Evolutionary conservation across 108 stramenopile species (phyloP).

Genomic region (Cyclotella choctawhatcheeana): DNA sequence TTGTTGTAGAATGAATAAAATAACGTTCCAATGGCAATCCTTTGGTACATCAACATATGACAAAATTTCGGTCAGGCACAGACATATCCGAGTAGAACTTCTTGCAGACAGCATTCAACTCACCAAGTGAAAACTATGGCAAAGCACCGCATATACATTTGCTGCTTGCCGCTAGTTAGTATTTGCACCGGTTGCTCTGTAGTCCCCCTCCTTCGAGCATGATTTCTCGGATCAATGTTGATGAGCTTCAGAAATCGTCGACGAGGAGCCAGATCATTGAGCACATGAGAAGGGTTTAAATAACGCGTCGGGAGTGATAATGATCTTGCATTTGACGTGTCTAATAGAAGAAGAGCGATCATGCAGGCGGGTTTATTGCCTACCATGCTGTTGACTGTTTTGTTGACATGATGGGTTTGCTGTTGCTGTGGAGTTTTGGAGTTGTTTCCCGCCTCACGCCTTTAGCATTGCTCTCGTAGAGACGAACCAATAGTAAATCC

Average conservation of each 20-base stretch:
- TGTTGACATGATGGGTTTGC: neutral
- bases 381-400: neutral
- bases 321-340: neutral
- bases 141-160: conserved; percentile 42
- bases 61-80: neutral
- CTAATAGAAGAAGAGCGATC: neutral
- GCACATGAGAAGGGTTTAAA: neutral
- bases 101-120: neutral
- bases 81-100: neutral
- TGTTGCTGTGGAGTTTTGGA: no score
- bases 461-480: no score
- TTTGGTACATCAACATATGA: neutral
- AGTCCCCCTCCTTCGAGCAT: neutral
- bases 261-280: conserved; percentile 2
- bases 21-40: conserved; percentile 63
- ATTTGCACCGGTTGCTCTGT: neutral
- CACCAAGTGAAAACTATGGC: conserved; percentile 37
- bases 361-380: neutral
- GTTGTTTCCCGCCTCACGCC: no score
- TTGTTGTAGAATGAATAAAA: conserved; percentile 72
- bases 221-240: conserved; percentile 8
- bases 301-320: neutral
- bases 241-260: conserved; percentile 3
- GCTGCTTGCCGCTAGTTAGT: conserved; percentile 20
- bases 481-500: no score